phyloP scores from a whole-genome alignment of 805 yeast genomes.

The Danielia reshetovae region DNA sequence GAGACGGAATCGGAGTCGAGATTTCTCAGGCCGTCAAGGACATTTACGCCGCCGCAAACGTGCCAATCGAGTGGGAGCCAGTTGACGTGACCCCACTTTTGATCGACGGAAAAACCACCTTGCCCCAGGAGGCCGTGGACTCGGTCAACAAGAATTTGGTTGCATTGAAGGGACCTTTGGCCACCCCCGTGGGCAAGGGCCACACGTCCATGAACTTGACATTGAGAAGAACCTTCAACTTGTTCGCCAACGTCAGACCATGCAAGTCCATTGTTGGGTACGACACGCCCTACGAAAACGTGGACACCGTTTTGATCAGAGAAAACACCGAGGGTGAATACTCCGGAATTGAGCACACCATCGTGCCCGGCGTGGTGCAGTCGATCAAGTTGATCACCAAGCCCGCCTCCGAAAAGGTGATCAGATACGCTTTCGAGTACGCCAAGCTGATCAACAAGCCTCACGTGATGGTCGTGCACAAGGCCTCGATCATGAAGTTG shows the following conservation, averaged over 20 bases:
- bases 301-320: slow-evolving; percentile 93
- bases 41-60: slow-evolving; percentile 89
- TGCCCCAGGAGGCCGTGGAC: slow-evolving; percentile 88
- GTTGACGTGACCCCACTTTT: slow-evolving; percentile 94
- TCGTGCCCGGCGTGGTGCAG: slow-evolving; percentile 98
- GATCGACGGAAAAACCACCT: slow-evolving; percentile 87
- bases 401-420: slow-evolving; percentile 94
- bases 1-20: slow-evolving; percentile 97
- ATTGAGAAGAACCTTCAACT: slow-evolving; percentile 91
- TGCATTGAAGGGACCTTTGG: slow-evolving; percentile 97
- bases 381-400: slow-evolving; percentile 95
- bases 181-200: slow-evolving; percentile 98
- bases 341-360: slow-evolving; percentile 97
- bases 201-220: slow-evolving; percentile 97
- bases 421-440: slow-evolving; percentile 95
- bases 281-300: slow-evolving; percentile 85
- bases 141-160: slow-evolving; percentile 90
- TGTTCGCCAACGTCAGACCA: slow-evolving; percentile 97
- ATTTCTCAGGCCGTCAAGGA: slow-evolving; percentile 91
- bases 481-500: slow-evolving; percentile 96
- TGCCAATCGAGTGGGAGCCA: slow-evolving; percentile 95
- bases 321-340: slow-evolving; percentile 99
- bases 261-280: slow-evolving; percentile 91
- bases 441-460: slow-evolving; percentile 85
- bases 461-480: slow-evolving; percentile 92